phyloP scores from a whole-genome alignment of 208 protist genomes.

The Phytomonas francai region DNA sequence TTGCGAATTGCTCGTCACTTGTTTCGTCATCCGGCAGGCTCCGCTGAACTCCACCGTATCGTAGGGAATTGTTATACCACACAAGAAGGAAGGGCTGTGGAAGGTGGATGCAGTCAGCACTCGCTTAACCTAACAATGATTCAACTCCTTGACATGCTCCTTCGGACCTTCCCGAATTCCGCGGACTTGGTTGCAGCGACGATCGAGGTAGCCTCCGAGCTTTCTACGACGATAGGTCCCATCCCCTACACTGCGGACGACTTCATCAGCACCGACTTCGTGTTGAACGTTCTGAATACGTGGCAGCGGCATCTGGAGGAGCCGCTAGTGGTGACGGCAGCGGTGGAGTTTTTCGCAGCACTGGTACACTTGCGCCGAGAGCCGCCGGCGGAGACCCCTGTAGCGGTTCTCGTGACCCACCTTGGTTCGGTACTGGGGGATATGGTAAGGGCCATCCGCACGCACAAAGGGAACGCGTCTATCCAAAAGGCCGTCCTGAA shows the following conservation, averaged over 20 bases:
- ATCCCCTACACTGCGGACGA: not conserved
- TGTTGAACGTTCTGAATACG: slow-evolving; percentile 2
- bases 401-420: slow-evolving; percentile 37
- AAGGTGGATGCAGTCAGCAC: not conserved
- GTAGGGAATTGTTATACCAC: not conserved
- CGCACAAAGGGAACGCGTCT: slow-evolving; percentile 20
- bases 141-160: not conserved
- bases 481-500: slow-evolving; percentile 30
- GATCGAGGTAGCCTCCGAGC: not conserved
- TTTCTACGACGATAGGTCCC: not conserved
- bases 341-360: slow-evolving; percentile 27
- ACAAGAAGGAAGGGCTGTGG: not conserved
- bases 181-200: not conserved
- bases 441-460: slow-evolving; percentile 19
- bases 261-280: not conserved
- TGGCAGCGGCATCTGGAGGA: slow-evolving; percentile 25
- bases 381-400: not conserved
- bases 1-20: slow-evolving; percentile 32
- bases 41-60: slow-evolving; percentile 32
- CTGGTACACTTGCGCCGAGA: slow-evolving; percentile 24
- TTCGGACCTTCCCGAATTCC: not conserved
- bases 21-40: slow-evolving; percentile 43
- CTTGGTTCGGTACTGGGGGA: slow-evolving; percentile 40
- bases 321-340: slow-evolving; percentile 24
- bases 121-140: not conserved